phyloP scores from a whole-genome alignment of 139 green algal species.

The Eudorina sp. region DNA sequence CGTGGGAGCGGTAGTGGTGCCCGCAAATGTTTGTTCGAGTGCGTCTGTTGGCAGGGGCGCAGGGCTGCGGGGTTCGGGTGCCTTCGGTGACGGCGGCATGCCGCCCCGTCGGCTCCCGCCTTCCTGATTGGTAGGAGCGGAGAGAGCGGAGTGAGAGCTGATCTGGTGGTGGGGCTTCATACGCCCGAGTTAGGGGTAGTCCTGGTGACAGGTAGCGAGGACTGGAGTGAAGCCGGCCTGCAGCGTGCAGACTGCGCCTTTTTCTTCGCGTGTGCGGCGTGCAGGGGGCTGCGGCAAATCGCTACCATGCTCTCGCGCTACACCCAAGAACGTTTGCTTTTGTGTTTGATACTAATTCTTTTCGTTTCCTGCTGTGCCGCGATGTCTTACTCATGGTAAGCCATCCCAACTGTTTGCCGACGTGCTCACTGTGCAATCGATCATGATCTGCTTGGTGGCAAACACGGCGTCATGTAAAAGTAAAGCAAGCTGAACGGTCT shows the following conservation, averaged over 20 bases:
- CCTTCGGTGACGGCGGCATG: constrained; percentile 9
- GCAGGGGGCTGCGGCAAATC: neutral
- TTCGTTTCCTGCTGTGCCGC: neutral
- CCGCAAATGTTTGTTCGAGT: constrained; percentile 15
- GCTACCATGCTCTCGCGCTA: neutral
- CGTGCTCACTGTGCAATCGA: too few relatives aligned
- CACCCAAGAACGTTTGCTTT: neutral
- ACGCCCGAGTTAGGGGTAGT: neutral
- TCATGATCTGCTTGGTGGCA: too few relatives aligned
- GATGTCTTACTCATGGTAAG: neutral
- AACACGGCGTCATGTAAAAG: too few relatives aligned
- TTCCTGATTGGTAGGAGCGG: neutral
- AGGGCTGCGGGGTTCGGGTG: neutral
- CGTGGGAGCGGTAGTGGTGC: neutral
- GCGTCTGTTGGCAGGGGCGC: neutral
- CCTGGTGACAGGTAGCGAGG: constrained; percentile 5
- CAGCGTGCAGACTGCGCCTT: neutral
- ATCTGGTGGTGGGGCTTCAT: neutral
- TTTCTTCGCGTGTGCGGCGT: neutral
- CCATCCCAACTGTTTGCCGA: too few relatives aligned
- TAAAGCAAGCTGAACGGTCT: too few relatives aligned
- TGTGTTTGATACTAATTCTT: constrained; percentile 7
- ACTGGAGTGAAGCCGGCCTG: neutral
- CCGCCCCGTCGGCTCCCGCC: neutral
- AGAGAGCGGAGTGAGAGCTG: constrained; percentile 6